Percentiles rank a stretch among this genome's conserved stretches.
These are phyloP conservation scores for Trichocladium antarcticum DNA, from an alignment of 495 filamentous ascomycete genomes.

Conservation along the genomic window DNA sequence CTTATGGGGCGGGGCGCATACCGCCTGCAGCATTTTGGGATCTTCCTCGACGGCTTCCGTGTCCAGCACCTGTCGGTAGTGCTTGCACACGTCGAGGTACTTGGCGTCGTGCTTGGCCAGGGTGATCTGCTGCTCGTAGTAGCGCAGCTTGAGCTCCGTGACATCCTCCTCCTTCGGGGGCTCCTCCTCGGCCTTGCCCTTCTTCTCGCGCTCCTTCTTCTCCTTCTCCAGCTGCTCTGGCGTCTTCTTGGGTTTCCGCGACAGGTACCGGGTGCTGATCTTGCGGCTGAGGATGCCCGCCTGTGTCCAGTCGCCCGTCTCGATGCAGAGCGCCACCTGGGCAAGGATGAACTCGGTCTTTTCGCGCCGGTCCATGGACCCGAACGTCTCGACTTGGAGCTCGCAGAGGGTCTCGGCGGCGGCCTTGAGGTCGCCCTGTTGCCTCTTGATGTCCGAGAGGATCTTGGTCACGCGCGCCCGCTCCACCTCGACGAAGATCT, in stretches of 20 bases:
- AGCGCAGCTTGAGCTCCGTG: slow-evolving; percentile 88
- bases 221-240: slow-evolving; percentile 80
- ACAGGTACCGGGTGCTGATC: slow-evolving; percentile 87
- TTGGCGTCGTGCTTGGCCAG: slow-evolving; percentile 93
- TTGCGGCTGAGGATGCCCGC: slow-evolving; percentile 89
- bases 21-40: slow-evolving; percentile 67
- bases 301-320: slow-evolving; percentile 91
- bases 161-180: slow-evolving; percentile 77
- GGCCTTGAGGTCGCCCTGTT: slow-evolving; percentile 79
- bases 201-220: slow-evolving; percentile 70
- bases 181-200: slow-evolving; percentile 57
- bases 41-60: slow-evolving; percentile 89
- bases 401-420: slow-evolving; percentile 92
- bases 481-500: slow-evolving; percentile 99
- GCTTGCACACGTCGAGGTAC: slow-evolving; percentile 93
- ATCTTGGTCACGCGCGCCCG: slow-evolving; percentile 89
- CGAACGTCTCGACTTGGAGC: slow-evolving; percentile 96
- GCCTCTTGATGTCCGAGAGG: slow-evolving; percentile 91
- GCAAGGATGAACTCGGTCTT: slow-evolving; percentile 98
- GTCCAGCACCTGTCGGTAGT: slow-evolving; percentile 91
- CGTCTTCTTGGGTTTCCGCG: slow-evolving; percentile 79
- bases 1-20: slow-evolving; percentile 37
- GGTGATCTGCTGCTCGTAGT: slow-evolving; percentile 92
- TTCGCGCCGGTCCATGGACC: slow-evolving; percentile 91
- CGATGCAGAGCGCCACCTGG: slow-evolving; percentile 89